These are phyloP conservation scores for Chrysoporthe austroafricana DNA, from an alignment of 2,329 filamentous ascomycete genomes.

Conservation along the genomic window DNA sequence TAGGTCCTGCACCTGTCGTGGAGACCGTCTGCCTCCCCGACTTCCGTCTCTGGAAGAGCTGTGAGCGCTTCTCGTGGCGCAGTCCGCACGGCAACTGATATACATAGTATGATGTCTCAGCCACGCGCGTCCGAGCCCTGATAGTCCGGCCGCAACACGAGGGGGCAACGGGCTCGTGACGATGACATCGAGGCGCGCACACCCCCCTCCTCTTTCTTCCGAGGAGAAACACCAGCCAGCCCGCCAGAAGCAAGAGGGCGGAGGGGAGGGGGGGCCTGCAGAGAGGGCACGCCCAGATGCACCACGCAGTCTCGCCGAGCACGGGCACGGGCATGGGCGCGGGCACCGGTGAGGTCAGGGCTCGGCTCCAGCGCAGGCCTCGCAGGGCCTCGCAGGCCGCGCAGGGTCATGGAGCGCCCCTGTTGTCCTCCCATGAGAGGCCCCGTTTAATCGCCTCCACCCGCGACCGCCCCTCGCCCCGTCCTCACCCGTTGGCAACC, in stretches of 20 bases:
- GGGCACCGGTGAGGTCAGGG: background rate
- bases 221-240: too few relatives aligned
- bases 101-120: background rate
- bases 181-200: background rate
- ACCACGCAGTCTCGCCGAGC: too few relatives aligned
- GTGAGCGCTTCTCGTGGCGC: conserved; percentile 3
- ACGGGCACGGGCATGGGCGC: too few relatives aligned
- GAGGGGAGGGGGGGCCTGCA: too few relatives aligned
- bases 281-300: background rate
- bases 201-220: too few relatives aligned
- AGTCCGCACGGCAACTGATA: background rate
- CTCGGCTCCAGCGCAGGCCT: background rate
- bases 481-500: background rate
- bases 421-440: background rate
- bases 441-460: background rate
- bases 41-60: background rate
- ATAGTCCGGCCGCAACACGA: background rate
- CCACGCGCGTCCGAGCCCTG: background rate
- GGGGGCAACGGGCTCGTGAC: background rate
- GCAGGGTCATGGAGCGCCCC: conserved; percentile 9
- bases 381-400: too few relatives aligned
- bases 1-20: background rate
- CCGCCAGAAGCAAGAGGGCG: background rate
- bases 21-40: background rate
- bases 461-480: background rate